phyloP scores from a whole-genome alignment of 352 stramenopile species.

The Globisporangium alternatum region DNA sequence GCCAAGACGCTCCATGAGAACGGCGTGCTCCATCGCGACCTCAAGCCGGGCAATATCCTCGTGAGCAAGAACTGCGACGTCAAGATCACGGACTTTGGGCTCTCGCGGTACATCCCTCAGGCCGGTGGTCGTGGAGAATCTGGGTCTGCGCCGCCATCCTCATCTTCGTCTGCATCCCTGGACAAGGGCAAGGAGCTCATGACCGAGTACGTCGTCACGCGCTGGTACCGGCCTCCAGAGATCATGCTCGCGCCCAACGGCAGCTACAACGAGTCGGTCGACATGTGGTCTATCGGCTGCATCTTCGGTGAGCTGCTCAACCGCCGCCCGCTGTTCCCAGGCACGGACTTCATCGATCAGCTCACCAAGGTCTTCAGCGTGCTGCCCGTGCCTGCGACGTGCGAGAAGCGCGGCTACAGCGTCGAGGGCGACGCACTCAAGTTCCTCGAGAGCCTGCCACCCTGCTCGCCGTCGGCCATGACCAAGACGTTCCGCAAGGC shows the following conservation, averaged over 20 bases:
- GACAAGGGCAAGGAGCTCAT: slow-evolving; percentile 72
- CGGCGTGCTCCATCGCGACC: slow-evolving; percentile 78
- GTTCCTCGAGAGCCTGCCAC: slow-evolving; percentile 69
- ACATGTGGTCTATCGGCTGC: slow-evolving; percentile 88
- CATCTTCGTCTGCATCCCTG: slow-evolving; percentile 3
- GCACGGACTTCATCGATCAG: slow-evolving; percentile 79
- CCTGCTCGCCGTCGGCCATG: slow-evolving; percentile 69
- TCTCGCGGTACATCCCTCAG: slow-evolving; percentile 70
- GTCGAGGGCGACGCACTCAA: slow-evolving; percentile 74
- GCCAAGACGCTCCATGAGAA: slow-evolving; percentile 91
- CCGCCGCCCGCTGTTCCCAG: slow-evolving; percentile 70
- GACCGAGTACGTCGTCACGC: slow-evolving; percentile 89
- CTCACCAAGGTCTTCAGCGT: slow-evolving; percentile 74
- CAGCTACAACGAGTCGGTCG: slow-evolving; percentile 71
- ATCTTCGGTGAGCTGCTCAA: slow-evolving; percentile 94
- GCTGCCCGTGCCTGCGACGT: slow-evolving; percentile 50
- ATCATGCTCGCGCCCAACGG: slow-evolving; percentile 84
- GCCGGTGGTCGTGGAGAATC: slow-evolving; percentile 16
- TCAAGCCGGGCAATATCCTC: slow-evolving; percentile 86
- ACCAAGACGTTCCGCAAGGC: slow-evolving; percentile 66
- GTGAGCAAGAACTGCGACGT: slow-evolving; percentile 84
- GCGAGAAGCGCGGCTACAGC: slow-evolving; percentile 71
- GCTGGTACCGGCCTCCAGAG: slow-evolving; percentile 89
- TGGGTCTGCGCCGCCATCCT: slow-evolving; percentile 14
- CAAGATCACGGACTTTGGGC: slow-evolving; percentile 84